phyloP scores from a whole-genome alignment of 2,329 filamentous ascomycete species.

The Monosporascus sp. region DNA sequence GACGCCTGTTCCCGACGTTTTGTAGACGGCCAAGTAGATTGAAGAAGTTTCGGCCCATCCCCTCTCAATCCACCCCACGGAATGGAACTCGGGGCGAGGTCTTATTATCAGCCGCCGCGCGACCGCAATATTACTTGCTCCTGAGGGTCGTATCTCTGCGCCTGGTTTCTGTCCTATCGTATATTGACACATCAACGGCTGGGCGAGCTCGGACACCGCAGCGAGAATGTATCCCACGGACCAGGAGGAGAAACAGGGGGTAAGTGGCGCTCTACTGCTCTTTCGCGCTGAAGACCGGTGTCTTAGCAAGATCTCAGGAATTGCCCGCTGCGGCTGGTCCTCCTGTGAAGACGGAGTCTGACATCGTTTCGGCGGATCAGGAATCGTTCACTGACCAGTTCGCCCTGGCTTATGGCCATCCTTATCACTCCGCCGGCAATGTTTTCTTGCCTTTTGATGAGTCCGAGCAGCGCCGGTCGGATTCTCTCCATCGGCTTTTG shows the following conservation, averaged over 20 bases:
- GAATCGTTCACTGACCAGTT: slow-evolving; percentile 9
- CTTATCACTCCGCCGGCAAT: slow-evolving; percentile 21
- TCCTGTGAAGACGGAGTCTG: slow-evolving; percentile 9
- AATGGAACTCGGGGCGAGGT: background rate
- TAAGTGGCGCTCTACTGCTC: background rate
- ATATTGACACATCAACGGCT: background rate
- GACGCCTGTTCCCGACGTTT: background rate
- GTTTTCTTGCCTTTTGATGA: slow-evolving; percentile 26
- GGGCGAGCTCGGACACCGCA: background rate
- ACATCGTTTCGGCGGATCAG: slow-evolving; percentile 7
- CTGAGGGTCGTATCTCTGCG: background rate
- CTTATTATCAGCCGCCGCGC: background rate
- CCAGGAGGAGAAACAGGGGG: background rate
- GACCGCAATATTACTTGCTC: background rate
- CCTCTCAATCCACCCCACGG: background rate
- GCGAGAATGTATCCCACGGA: background rate
- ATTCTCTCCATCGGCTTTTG: slow-evolving; percentile 19
- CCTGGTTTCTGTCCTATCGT: background rate
- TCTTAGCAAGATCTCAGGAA: background rate
- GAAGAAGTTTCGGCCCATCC: background rate
- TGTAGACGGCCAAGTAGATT: background rate
- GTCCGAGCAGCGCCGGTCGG: slow-evolving; percentile 20
- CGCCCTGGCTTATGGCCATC: slow-evolving; percentile 23
- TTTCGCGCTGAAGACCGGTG: background rate
- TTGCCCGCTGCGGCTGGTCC: background rate